Evolutionary conservation across 1,139 yeast species (phyloP).

Genomic region (Candida sanyaensis): DNA sequence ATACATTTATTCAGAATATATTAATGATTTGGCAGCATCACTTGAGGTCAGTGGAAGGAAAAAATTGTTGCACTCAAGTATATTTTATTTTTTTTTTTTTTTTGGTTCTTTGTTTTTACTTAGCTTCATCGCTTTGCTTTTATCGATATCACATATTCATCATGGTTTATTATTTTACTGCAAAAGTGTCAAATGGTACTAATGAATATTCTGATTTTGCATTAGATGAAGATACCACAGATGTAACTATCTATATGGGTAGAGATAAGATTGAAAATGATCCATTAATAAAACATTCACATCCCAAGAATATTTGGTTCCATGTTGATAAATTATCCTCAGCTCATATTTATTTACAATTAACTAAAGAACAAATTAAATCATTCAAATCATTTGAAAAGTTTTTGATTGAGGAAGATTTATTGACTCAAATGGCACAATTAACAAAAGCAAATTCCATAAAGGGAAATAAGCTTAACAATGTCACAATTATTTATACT

Average conservation of each 20-base stretch:
- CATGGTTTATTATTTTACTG: conserved; percentile 64
- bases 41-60: background rate
- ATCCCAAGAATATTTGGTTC: conserved; percentile 76
- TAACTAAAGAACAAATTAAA: conserved; percentile 46
- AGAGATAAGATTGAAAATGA: conserved; percentile 79
- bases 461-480: conserved; percentile 72
- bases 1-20: background rate
- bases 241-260: conserved; percentile 61
- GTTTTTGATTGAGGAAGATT: conserved; percentile 48
- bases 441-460: conserved; percentile 81
- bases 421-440: conserved; percentile 68
- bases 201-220: conserved; percentile 12
- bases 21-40: background rate
- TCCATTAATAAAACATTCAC: conserved; percentile 67
- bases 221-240: conserved; percentile 26
- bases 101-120: background rate
- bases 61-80: background rate
- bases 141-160: background rate
- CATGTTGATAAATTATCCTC: conserved; percentile 81
- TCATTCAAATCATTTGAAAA: conserved; percentile 29
- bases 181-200: conserved; percentile 17
- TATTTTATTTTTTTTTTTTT: background rate
- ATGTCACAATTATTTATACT: conserved; percentile 70
- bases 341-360: conserved; percentile 76
- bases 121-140: no score